Conservation (phyloP, 2,329 filamentous ascomycete species). For the Paramyrothecium roridum region DNA sequence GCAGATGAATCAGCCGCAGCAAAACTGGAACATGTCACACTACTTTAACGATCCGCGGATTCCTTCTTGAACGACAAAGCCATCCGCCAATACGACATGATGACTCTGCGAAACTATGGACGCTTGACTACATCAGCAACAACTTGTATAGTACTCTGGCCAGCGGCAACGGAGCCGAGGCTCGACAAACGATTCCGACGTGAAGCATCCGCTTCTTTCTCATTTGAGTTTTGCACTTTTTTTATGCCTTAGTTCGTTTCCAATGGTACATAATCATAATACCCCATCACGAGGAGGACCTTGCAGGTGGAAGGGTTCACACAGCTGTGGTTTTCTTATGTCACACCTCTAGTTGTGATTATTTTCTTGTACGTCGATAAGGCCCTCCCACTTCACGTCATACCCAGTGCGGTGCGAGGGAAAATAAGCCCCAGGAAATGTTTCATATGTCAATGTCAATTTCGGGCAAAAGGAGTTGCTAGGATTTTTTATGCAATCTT, state of each 20-base stretch:
- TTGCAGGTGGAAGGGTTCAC: neutral
- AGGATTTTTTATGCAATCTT: neutral
- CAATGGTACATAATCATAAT: slow-evolving; percentile 30
- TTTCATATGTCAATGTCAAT: neutral
- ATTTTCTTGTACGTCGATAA: neutral
- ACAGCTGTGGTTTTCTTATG: neutral
- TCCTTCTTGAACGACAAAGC: slow-evolving; percentile 19
- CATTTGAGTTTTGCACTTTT: slow-evolving; percentile 8
- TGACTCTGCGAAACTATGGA: neutral
- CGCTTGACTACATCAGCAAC: neutral
- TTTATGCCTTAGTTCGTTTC: slow-evolving; percentile 12
- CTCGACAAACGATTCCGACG: neutral
- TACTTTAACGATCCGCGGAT: slow-evolving; percentile 29
- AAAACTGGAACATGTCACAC: slow-evolving; percentile 29
- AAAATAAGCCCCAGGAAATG: neutral
- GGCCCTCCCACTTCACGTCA: neutral
- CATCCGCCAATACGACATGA: neutral
- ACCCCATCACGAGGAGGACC: slow-evolving; percentile 15
- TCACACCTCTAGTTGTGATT: neutral
- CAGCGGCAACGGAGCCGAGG: neutral
- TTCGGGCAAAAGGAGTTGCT: neutral
- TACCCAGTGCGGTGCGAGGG: neutral
- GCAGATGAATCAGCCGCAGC: slow-evolving; percentile 11
- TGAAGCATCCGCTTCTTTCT: slow-evolving; percentile 4
- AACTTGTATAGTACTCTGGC: slow-evolving; percentile 1